Percentiles rank a stretch among this genome's conserved stretches.
Evolutionary conservation across 257 asterid genomes (phyloP).

Genomic region (Anisodus acutangulus): DNA sequence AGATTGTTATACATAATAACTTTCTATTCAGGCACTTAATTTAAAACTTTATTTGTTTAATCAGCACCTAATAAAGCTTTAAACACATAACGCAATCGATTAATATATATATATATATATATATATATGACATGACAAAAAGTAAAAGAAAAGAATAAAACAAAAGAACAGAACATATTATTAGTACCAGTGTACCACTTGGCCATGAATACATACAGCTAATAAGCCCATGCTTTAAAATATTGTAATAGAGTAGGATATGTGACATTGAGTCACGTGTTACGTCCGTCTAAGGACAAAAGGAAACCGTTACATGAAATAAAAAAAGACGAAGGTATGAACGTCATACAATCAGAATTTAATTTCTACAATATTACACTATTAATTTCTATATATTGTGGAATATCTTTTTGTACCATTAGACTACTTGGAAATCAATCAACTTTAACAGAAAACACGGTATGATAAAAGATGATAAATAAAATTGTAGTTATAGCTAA

Average conservation of each 20-base stretch:
- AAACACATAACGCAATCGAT: neutral
- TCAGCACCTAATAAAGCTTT: neutral
- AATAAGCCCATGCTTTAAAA: neutral
- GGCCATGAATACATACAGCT: neutral
- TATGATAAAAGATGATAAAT: too few relatives aligned
- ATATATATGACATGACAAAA: neutral
- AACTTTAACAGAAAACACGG: too few relatives aligned
- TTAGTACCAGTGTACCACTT: neutral
- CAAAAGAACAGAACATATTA: neutral
- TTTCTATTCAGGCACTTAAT: neutral
- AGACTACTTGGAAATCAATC: too few relatives aligned
- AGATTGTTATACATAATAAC: neutral
- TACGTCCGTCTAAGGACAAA: neutral
- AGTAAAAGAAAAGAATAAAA: neutral
- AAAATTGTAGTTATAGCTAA: too few relatives aligned
- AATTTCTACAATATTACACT: neutral
- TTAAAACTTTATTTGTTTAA: too few relatives aligned
- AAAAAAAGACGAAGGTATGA: neutral
- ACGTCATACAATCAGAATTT: neutral
- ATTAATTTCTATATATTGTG: neutral
- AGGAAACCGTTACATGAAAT: neutral
- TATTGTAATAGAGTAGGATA: slow-evolving; percentile 2
- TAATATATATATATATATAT: too few relatives aligned
- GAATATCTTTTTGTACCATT: too few relatives aligned
- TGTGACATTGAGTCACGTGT: slow-evolving; percentile 31